Evolutionary conservation across 805 yeast species (phyloP).

Genomic region (Blastobotrys attinorum): DNA sequence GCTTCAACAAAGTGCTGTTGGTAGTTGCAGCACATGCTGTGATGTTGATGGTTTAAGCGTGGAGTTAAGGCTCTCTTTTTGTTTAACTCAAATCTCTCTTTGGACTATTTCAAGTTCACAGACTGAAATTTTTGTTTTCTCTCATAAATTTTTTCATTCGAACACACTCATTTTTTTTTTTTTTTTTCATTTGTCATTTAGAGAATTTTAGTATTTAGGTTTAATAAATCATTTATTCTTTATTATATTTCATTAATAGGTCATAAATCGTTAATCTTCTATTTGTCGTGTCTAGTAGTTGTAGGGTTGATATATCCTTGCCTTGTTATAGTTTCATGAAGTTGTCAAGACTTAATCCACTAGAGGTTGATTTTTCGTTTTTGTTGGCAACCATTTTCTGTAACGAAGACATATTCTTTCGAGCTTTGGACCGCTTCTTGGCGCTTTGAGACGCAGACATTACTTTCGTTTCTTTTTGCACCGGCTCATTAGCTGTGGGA

Average conservation of each 20-base stretch:
- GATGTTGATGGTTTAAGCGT: constrained; percentile 1
- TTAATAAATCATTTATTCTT: background rate
- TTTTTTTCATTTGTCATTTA: no score
- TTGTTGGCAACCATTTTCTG: constrained; percentile 9
- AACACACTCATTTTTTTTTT: background rate
- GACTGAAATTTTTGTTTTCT: background rate
- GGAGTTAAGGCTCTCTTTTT: background rate
- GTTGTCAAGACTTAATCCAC: constrained; percentile 1
- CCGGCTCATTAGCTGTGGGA: no score
- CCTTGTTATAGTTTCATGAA: constrained; percentile 3
- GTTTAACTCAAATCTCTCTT: background rate
- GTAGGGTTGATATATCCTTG: no score
- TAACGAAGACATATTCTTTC: constrained; percentile 10
- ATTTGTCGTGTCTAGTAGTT: background rate
- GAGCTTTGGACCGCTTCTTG: constrained; percentile 9
- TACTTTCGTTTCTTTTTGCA: no score
- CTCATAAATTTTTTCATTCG: background rate
- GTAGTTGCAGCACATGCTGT: background rate
- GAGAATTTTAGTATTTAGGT: background rate
- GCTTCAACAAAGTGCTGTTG: background rate
- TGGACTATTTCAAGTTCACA: background rate
- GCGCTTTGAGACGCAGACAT: no score
- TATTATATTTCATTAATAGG: background rate
- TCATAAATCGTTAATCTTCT: background rate
- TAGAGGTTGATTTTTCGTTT: constrained; percentile 2